Evolutionary conservation across 176 grass and related monocot genomes (phyloP).

Genomic region (Eleusine indica): DNA sequence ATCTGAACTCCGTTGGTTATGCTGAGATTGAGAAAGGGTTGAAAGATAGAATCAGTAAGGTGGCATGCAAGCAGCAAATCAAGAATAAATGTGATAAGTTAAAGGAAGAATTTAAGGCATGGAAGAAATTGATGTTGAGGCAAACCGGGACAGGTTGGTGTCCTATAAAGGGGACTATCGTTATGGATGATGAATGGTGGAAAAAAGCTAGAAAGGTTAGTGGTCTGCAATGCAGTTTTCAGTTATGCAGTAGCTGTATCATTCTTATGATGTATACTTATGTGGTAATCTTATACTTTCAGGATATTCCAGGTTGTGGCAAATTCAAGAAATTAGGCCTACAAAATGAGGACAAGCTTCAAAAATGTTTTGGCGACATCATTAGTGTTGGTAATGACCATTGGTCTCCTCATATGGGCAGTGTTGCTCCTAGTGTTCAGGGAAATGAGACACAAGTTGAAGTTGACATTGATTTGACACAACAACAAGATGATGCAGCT

Average conservation of each 20-base stretch:
- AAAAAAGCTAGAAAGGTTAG: neutral
- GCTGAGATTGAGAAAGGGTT: neutral
- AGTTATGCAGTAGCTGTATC: no score
- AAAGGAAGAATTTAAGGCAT: neutral
- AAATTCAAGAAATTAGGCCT: no score
- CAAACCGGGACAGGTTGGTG: neutral
- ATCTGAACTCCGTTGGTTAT: neutral
- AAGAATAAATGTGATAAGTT: neutral
- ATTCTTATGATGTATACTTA: no score
- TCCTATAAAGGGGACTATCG: neutral
- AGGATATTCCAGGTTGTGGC: no score
- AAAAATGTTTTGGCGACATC: neutral
- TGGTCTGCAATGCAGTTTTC: neutral
- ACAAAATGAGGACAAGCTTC: neutral
- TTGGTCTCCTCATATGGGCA: no score
- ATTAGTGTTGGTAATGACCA: neutral
- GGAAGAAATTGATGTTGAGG: neutral
- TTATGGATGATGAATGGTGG: neutral
- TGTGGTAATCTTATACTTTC: no score
- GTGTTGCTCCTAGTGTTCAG: no score
- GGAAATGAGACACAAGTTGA: no score
- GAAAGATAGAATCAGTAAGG: neutral
- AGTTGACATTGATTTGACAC: no score
- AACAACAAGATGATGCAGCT: no score
- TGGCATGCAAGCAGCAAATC: neutral